phyloP scores from a whole-genome alignment of 2,329 filamentous ascomycete genomes.

The Dactylonectria estremocensis region DNA sequence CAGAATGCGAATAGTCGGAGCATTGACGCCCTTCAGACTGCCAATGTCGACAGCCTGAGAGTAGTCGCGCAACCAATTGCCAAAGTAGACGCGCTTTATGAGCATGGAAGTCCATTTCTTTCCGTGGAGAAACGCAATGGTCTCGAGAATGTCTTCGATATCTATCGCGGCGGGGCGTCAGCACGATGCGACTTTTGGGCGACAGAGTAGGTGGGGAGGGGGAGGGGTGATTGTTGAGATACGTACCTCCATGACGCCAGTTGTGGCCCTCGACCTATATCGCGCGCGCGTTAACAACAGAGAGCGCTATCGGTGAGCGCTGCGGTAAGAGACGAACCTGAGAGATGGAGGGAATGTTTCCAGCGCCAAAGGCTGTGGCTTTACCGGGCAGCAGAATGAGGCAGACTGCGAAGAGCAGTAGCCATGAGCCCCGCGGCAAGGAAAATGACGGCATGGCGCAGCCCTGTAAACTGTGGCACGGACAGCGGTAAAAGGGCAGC shows the following conservation, averaged over 20 bases:
- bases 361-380: slow-evolving; percentile 76
- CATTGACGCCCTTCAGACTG: slow-evolving; percentile 83
- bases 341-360: slow-evolving; percentile 78
- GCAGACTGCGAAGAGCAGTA: slow-evolving; percentile 66
- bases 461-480: slow-evolving; percentile 35
- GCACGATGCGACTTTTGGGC: slow-evolving; percentile 25
- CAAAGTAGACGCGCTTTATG: slow-evolving; percentile 85
- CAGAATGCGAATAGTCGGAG: slow-evolving; percentile 83
- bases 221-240: slow-evolving; percentile 23
- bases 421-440: slow-evolving; percentile 64
- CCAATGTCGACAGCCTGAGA: slow-evolving; percentile 88
- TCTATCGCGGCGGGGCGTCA: slow-evolving; percentile 60
- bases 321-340: slow-evolving; percentile 52
- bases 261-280: slow-evolving; percentile 77
- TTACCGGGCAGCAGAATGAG: slow-evolving; percentile 71
- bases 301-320: not conserved
- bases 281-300: slow-evolving; percentile 38
- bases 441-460: slow-evolving; percentile 64
- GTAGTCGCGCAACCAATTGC: slow-evolving; percentile 90
- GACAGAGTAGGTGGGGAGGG: not conserved
- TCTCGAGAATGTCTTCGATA: slow-evolving; percentile 87
- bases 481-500: slow-evolving; percentile 6
- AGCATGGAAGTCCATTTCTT: slow-evolving; percentile 89
- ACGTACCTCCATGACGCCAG: slow-evolving; percentile 76
- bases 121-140: slow-evolving; percentile 81